A percentile compares a stretch with the other conserved stretches of the same genome.
Evolutionary conservation across 2,329 filamentous ascomycete genomes (phyloP).

Genomic region (Parastagonospora avenae): DNA sequence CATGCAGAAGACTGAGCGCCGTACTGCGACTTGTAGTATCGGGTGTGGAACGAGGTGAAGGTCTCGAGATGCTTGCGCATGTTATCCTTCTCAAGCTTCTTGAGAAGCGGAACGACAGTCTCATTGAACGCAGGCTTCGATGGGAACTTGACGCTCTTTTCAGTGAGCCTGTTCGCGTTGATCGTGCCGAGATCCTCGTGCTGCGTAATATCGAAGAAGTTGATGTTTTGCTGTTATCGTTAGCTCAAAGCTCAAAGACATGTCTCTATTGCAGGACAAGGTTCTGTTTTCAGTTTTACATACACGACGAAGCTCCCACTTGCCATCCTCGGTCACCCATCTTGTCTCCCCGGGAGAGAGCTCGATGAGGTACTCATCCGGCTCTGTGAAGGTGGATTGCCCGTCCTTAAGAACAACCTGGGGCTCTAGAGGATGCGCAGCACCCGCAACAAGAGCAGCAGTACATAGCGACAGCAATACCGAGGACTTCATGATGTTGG

Average conservation of each 20-base stretch:
- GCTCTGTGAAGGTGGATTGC: constrained; percentile 33
- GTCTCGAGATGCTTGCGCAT: constrained; percentile 80
- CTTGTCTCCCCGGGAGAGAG: constrained; percentile 78
- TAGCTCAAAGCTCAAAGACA: constrained; percentile 12
- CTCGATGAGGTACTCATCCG: constrained; percentile 69
- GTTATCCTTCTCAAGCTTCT: constrained; percentile 72
- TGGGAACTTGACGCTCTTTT: constrained; percentile 66
- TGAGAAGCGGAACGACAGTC: constrained; percentile 69
- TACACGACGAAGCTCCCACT: constrained; percentile 88
- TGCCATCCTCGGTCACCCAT: constrained; percentile 94
- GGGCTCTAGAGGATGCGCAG: constrained; percentile 28
- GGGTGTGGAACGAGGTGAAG: constrained; percentile 78
- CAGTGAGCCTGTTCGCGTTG: constrained; percentile 24
- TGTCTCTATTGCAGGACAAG: neutral
- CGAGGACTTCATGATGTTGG: constrained; percentile 40
- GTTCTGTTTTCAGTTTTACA: constrained; percentile 30
- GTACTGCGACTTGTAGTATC: constrained; percentile 79
- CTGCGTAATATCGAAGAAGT: constrained; percentile 95
- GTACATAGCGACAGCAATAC: constrained; percentile 40
- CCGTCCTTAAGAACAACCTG: constrained; percentile 38
- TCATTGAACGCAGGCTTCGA: constrained; percentile 67
- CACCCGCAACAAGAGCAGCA: constrained; percentile 34
- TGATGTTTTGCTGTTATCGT: constrained; percentile 71
- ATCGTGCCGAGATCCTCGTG: constrained; percentile 66
- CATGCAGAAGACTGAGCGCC: constrained; percentile 86